Evolutionary conservation across 2,329 filamentous ascomycete species (phyloP).

Genomic region (Celoporthe dispersa): DNA sequence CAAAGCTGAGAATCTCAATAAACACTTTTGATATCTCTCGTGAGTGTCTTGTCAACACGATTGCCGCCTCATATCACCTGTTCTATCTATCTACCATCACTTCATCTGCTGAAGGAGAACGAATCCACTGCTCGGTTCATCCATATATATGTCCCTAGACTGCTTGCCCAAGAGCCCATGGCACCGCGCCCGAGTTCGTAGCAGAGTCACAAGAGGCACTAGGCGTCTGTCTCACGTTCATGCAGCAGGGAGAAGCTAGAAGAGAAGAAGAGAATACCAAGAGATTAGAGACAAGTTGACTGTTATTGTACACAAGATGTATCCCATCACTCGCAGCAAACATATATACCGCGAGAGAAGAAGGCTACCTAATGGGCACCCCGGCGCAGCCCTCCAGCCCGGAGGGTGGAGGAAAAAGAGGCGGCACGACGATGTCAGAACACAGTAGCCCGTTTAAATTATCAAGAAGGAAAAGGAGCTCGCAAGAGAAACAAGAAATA

Average conservation of each 20-base stretch:
- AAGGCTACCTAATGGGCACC: conserved; percentile 22
- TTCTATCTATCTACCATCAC: neutral
- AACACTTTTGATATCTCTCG: neutral
- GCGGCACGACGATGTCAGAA: conserved; percentile 23
- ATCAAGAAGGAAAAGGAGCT: conserved; percentile 27
- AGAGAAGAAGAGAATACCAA: neutral
- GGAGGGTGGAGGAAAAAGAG: conserved; percentile 18
- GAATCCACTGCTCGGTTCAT: neutral
- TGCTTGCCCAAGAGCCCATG: neutral
- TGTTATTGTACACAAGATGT: conserved; percentile 31
- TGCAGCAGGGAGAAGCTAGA: neutral
- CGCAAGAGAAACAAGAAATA: conserved; percentile 28
- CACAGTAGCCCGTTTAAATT: conserved; percentile 30
- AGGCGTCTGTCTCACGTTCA: neutral
- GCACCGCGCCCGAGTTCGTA: neutral
- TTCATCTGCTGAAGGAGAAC: neutral
- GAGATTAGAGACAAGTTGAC: conserved; percentile 26
- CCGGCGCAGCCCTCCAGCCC: conserved; percentile 17
- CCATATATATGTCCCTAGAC: too few species aligned
- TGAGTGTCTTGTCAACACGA: neutral
- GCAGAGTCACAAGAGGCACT: neutral
- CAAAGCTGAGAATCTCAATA: neutral
- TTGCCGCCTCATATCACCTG: neutral
- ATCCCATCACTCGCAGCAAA: conserved; percentile 25
- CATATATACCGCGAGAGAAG: conserved; percentile 24